These are phyloP conservation scores for Xylaria sp. DNA, from an alignment of 2,329 filamentous ascomycete genomes.

Conservation along the genomic window DNA sequence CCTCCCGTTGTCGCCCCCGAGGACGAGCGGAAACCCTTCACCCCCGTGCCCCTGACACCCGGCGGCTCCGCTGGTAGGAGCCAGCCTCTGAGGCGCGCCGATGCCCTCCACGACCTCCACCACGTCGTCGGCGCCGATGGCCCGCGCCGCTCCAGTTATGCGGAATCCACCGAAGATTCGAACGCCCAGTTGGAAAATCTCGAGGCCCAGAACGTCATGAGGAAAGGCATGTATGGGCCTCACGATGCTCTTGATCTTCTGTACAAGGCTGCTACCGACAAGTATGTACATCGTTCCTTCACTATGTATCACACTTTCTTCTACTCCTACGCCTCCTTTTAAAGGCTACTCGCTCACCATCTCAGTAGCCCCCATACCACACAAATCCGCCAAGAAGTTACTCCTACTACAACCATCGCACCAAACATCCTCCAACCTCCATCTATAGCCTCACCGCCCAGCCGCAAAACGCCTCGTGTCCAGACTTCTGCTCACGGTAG, in stretches of 20 bases:
- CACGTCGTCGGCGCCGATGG: constrained; percentile 44
- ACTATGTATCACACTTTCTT: constrained; percentile 30
- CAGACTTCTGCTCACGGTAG: constrained; percentile 40
- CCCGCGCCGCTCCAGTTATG: constrained; percentile 48
- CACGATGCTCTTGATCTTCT: constrained; percentile 93
- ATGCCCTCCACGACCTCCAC: constrained; percentile 52
- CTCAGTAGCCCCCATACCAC: constrained; percentile 46
- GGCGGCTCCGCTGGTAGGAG: constrained; percentile 73
- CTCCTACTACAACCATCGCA: constrained; percentile 41
- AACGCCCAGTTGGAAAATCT: constrained; percentile 73
- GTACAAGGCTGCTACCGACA: constrained; percentile 83
- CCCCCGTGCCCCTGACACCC: constrained; percentile 70
- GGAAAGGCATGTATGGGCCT: constrained; percentile 83
- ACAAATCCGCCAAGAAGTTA: constrained; percentile 43
- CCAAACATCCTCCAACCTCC: constrained; percentile 47
- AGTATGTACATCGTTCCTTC: constrained; percentile 53
- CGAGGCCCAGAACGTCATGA: constrained; percentile 73
- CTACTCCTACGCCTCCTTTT: not conserved
- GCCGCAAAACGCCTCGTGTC: constrained; percentile 41
- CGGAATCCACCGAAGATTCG: constrained; percentile 60
- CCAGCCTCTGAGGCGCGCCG: constrained; percentile 74
- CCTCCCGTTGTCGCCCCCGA: constrained; percentile 56
- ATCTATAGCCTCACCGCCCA: constrained; percentile 41
- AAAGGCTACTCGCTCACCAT: constrained; percentile 38
- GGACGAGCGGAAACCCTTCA: constrained; percentile 58